Evolutionary conservation across 225 moss, liverwort and hornwort species (phyloP), one percentile per base, ranked within the genome.

Genomic region (Polytrichum commune): DNA sequence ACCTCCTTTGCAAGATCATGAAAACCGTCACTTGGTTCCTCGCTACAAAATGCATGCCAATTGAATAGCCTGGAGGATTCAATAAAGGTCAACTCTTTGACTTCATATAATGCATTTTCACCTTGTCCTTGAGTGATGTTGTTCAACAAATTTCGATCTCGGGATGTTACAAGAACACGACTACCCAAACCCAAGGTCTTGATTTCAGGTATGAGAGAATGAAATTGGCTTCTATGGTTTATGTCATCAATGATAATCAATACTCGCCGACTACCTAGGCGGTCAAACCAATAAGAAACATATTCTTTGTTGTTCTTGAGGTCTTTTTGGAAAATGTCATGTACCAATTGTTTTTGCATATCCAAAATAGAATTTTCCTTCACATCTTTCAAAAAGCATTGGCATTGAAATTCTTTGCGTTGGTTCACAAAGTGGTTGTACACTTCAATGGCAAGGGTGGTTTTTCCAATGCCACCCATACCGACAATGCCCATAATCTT

Each of bases 401-500:
- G 13, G 19, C 7, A 16, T 27, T 65, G 28, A 54, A 65, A 64
- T 20, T 2, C 54, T 8, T 13, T 6, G 0, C 28, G 26, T 13
- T 46, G 46, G 7, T 6, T 9, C 8, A 20, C n/a, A 16, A 53
- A 64, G 4, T 55, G 54, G 29, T 65, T 73, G 54, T 53, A 65
- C 19, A 73, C 19, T 28, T 65, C 55, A 9, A 0, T 32, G 19
- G 64, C 64, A 29, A 73, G 64, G 35, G 72, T 73, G 4, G 72
- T 73, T 28, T 73, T 73, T 18, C 72, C 72, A 22, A 73, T 65
- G 4, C 72, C 72, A n/a, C 72, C 72, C 72, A 65, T 73, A 53
- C 72, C 72, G 3, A 54, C 46, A 1, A 73, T 18, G 27, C 72
- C 64, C 5, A 73, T 4, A 54, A 73, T 9, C 27, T 29, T 28